A percentile compares a stretch with the other conserved stretches of the same genome.
phyloP scores from a whole-genome alignment of 2,329 filamentous ascomycete species.

The Exutisphaerella laricina region DNA sequence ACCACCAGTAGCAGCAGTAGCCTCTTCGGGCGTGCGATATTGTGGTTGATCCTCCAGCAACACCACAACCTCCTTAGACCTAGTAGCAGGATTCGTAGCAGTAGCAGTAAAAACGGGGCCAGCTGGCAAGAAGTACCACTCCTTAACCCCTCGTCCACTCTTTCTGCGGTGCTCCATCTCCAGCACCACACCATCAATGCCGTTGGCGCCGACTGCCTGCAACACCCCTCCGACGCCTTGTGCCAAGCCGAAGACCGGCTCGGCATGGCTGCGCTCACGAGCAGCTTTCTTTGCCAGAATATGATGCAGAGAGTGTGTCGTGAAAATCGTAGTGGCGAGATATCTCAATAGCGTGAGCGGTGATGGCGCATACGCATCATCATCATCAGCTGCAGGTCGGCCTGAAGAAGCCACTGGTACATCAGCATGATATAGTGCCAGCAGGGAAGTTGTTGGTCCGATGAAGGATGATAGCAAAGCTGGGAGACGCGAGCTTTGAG shows the following conservation, averaged over 20 bases:
- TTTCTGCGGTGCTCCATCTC: conserved; percentile 82
- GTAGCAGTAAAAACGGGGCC: conserved; percentile 19
- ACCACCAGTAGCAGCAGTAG: conserved; percentile 33
- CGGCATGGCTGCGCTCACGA: conserved; percentile 64
- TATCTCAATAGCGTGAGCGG: conserved; percentile 70
- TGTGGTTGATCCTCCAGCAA: conserved; percentile 72
- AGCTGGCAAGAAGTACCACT: conserved; percentile 56
- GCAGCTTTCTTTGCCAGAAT: conserved; percentile 70
- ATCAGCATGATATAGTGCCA: conserved; percentile 79
- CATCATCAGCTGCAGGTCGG: too few species aligned
- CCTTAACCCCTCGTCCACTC: conserved; percentile 70
- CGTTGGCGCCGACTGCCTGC: conserved; percentile 57
- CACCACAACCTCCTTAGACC: conserved; percentile 37
- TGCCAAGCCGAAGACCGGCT: conserved; percentile 71
- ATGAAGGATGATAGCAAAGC: conserved; percentile 66
- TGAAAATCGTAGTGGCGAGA: conserved; percentile 82
- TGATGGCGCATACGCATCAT: conserved; percentile 63
- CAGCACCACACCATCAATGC: conserved; percentile 59
- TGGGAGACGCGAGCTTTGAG: conserved; percentile 54
- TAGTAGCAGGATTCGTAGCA: conserved; percentile 10
- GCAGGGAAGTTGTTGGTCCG: conserved; percentile 61
- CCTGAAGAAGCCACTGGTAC: conserved; percentile 50
- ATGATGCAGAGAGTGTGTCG: conserved; percentile 66
- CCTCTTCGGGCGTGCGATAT: conserved; percentile 50
- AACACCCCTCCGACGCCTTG: conserved; percentile 75